Evolutionary conservation across 192 early-diverging fungal species (phyloP).

Genomic region (Backusella macrospora): DNA sequence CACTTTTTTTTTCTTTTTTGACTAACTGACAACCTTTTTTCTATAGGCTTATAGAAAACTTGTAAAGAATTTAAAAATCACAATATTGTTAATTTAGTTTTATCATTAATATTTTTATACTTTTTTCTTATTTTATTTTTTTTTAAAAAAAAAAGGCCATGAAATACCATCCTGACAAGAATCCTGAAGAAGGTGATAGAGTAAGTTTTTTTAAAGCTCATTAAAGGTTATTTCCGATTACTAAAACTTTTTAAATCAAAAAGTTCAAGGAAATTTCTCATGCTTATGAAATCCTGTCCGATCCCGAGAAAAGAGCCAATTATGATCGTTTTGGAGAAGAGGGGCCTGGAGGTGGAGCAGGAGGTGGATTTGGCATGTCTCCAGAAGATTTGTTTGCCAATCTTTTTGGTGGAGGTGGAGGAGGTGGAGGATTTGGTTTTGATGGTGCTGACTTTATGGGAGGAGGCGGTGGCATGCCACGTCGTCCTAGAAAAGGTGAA

Average conservation of each 20-base stretch:
- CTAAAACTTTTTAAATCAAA: slow-evolving; percentile 32
- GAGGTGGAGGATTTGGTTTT: slow-evolving; percentile 45
- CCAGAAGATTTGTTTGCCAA: slow-evolving; percentile 87
- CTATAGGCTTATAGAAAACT: slow-evolving; percentile 61
- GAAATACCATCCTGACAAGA: slow-evolving; percentile 87
- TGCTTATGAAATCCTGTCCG: slow-evolving; percentile 86
- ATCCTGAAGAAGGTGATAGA: slow-evolving; percentile 52
- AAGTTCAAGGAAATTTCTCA: slow-evolving; percentile 91
- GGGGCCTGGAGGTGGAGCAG: slow-evolving; percentile 69
- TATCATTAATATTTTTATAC: slow-evolving; percentile 3
- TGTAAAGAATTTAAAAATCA: slow-evolving; percentile 28
- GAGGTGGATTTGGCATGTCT: slow-evolving; percentile 65
- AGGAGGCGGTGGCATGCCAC: slow-evolving; percentile 40
- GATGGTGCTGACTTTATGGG: slow-evolving; percentile 37
- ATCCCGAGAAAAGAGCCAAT: slow-evolving; percentile 75
- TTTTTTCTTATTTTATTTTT: too few relatives aligned
- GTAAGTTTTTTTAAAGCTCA: slow-evolving; percentile 21
- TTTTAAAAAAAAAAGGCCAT: too few relatives aligned
- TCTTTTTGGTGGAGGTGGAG: slow-evolving; percentile 67
- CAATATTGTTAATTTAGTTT: background rate
- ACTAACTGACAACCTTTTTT: background rate
- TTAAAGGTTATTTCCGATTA: background rate
- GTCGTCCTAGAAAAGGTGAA: slow-evolving; percentile 49
- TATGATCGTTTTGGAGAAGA: slow-evolving; percentile 95
- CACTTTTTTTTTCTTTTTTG: too few relatives aligned